Evolutionary conservation across 2,329 filamentous ascomycete genomes (phyloP).

Genomic region (Neoascochyta sp.): DNA sequence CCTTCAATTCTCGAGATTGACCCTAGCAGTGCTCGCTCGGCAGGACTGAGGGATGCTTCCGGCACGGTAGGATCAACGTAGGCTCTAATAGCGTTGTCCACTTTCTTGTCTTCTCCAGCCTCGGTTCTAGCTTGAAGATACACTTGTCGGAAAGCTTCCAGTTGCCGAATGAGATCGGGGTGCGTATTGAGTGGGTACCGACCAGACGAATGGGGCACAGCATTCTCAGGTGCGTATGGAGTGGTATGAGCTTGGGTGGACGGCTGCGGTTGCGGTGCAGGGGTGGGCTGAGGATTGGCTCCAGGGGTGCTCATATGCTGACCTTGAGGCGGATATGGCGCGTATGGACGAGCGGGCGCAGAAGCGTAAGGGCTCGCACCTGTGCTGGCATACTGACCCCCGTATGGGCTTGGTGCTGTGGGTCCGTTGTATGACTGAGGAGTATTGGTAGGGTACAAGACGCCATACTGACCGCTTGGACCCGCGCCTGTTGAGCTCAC

Average conservation of each 20-base stretch:
- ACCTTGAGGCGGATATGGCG: constrained; percentile 23
- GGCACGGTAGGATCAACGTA: constrained; percentile 26
- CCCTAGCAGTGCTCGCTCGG: constrained; percentile 21
- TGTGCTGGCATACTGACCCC: constrained; percentile 27
- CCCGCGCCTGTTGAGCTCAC: constrained; percentile 15
- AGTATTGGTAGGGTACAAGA: constrained; percentile 31
- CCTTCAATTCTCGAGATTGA: constrained; percentile 24
- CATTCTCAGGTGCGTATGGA: constrained; percentile 3
- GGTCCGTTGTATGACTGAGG: constrained; percentile 23
- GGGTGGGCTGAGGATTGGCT: too few species aligned
- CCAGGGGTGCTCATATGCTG: too few species aligned
- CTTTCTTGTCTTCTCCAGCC: constrained; percentile 25
- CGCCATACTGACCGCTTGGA: constrained; percentile 32
- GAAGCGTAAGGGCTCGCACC: constrained; percentile 28
- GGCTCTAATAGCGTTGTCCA: constrained; percentile 34
- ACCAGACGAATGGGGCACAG: constrained; percentile 21
- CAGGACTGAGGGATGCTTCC: constrained; percentile 19
- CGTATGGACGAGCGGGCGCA: constrained; percentile 24
- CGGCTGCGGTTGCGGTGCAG: constrained; percentile 5
- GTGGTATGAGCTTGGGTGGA: constrained; percentile 4
- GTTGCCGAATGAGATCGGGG: constrained; percentile 28
- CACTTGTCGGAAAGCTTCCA: constrained; percentile 33
- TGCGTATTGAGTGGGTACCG: constrained; percentile 30
- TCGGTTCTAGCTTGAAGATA: constrained; percentile 25
- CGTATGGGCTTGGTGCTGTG: constrained; percentile 23